Percentiles rank a stretch among this genome's conserved stretches.
Evolutionary conservation across 164 flowering plant species (phyloP).

Genomic region (Annona squamosa): DNA sequence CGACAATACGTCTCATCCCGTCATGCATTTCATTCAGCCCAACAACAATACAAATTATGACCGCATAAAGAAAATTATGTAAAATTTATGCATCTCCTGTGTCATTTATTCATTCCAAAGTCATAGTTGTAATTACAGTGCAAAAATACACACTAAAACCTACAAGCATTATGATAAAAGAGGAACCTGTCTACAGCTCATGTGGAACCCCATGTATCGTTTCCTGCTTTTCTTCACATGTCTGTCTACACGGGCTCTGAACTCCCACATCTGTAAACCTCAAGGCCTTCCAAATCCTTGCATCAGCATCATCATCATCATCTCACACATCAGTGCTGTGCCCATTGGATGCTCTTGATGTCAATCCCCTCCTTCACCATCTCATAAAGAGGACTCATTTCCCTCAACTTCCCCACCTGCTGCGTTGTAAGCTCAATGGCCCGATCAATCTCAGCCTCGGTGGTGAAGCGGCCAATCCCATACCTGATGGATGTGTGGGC

Average conservation of each 20-base stretch:
- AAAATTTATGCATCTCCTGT: background rate
- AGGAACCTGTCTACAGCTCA: background rate
- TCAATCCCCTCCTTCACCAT: conserved; percentile 96
- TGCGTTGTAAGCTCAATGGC: conserved; percentile 83
- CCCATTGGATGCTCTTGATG: conserved; percentile 83
- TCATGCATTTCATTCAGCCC: background rate
- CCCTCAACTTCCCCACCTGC: conserved; percentile 88
- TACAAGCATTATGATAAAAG: background rate
- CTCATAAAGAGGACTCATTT: conserved; percentile 98
- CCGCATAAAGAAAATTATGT: background rate
- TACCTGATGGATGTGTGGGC: conserved; percentile 95
- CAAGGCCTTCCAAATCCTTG: background rate
- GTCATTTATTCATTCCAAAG: background rate
- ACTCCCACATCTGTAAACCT: background rate
- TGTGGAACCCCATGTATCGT: background rate
- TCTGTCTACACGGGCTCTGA: background rate
- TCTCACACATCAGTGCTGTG: conserved; percentile 57
- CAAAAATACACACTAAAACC: background rate
- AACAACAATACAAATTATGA: no score
- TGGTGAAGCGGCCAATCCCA: conserved; percentile 96
- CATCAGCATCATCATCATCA: background rate
- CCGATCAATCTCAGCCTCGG: conserved; percentile 81
- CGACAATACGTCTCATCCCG: background rate
- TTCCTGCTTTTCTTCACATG: background rate
- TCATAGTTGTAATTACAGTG: background rate